Percentiles rank a stretch among this genome's conserved stretches.
Conservation (phyloP, 768 basidiomycete species). For the Coprinellus micaceus region DNA sequence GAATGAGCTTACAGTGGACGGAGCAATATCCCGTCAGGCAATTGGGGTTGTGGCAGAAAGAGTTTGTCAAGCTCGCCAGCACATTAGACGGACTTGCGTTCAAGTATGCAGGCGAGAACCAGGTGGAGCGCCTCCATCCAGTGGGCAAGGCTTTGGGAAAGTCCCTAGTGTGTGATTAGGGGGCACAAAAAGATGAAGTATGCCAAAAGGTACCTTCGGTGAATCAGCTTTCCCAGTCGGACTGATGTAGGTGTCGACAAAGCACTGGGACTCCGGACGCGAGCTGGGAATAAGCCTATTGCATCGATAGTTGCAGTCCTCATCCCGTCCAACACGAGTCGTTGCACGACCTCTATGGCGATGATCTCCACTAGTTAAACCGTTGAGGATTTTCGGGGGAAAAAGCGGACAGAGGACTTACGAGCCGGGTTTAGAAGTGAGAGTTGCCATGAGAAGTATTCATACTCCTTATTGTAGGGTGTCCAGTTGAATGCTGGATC, state of each 20-base stretch:
- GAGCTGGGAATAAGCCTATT: constrained; percentile 40
- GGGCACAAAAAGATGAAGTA: background rate
- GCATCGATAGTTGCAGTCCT: constrained; percentile 44
- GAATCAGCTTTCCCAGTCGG: constrained; percentile 5
- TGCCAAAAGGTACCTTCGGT: constrained; percentile 4
- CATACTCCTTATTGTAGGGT: constrained; percentile 40
- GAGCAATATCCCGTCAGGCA: constrained; percentile 50
- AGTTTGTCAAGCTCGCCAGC: constrained; percentile 31
- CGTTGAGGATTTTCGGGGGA: background rate
- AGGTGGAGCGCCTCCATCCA: constrained; percentile 5
- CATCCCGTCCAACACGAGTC: constrained; percentile 39
- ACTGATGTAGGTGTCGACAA: constrained; percentile 1
- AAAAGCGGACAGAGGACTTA: constrained; percentile 12
- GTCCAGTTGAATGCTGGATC: constrained; percentile 48
- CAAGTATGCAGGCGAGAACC: constrained; percentile 5
- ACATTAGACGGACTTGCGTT: constrained; percentile 15
- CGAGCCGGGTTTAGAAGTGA: constrained; percentile 31
- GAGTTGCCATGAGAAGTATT: constrained; percentile 49
- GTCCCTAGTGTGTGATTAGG: constrained; percentile 19
- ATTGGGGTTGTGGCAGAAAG: constrained; percentile 52
- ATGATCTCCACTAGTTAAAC: constrained; percentile 44
- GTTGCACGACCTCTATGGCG: constrained; percentile 42
- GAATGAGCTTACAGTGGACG: constrained; percentile 39
- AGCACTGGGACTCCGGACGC: background rate
- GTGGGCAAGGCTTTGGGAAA: constrained; percentile 27